These are phyloP conservation scores for Pythium biforme DNA, from an alignment of 352 stramenopile species.

Conservation along the genomic window DNA sequence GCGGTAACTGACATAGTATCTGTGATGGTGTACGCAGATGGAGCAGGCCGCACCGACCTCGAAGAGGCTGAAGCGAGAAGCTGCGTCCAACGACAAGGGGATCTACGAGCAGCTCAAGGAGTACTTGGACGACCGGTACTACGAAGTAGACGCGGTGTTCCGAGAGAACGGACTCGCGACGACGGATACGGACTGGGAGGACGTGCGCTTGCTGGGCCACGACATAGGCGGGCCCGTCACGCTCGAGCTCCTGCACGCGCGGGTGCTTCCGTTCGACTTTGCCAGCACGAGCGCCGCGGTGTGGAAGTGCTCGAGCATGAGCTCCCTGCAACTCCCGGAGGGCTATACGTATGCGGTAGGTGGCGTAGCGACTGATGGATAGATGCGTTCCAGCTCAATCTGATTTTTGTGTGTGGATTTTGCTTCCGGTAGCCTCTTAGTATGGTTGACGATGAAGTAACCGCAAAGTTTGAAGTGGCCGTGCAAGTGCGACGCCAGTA, in stretches of 20 bases:
- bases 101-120: neutral
- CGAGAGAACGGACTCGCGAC: neutral
- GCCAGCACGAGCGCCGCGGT: slow-evolving; percentile 2
- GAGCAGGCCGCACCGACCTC: neutral
- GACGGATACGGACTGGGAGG: neutral
- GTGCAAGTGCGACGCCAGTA: slow-evolving; percentile 1
- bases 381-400: no score
- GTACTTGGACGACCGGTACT: neutral
- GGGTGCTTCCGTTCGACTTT: slow-evolving; percentile 8
- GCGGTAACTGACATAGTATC: neutral
- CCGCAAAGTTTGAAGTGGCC: neutral
- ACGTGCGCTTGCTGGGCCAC: neutral
- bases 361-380: no score
- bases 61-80: neutral
- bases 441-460: neutral
- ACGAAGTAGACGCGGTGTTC: neutral
- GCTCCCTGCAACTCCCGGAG: slow-evolving; percentile 1
- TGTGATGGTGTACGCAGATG: neutral
- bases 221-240: neutral
- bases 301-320: slow-evolving; percentile 9
- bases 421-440: neutral
- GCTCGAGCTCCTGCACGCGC: slow-evolving; percentile 1
- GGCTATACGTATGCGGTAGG: slow-evolving; percentile 3
- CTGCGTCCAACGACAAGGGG: neutral
- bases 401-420: no score